phyloP scores from a whole-genome alignment of 169 alveolate genomes.

The Plasmodium malariae region DNA sequence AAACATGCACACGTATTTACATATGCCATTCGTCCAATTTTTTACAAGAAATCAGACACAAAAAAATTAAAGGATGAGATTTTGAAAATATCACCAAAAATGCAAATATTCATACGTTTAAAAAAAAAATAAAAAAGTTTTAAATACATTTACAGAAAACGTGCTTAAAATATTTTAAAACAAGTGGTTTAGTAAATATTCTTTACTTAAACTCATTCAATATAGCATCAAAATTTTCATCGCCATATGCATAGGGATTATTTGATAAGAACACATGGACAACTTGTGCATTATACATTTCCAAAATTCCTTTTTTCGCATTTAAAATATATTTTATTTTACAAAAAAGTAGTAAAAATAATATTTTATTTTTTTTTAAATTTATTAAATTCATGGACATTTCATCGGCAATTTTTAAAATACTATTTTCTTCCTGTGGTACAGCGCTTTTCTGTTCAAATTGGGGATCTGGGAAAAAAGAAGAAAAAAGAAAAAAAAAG shows the following conservation, averaged over 20 bases:
- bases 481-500: slow-evolving; percentile 27
- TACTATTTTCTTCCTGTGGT: slow-evolving; percentile 37
- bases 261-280: slow-evolving; percentile 31
- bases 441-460: slow-evolving; percentile 3
- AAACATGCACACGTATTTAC: too few species aligned
- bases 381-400: slow-evolving; percentile 13
- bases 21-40: too few species aligned
- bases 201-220: slow-evolving; percentile 56
- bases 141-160: too few species aligned
- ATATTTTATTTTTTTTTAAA: slow-evolving; percentile 39
- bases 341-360: slow-evolving; percentile 65
- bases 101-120: neutral
- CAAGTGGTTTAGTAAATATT: neutral
- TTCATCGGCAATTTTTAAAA: slow-evolving; percentile 48
- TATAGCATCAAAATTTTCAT: slow-evolving; percentile 69
- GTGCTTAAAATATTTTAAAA: neutral
- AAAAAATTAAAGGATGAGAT: neutral
- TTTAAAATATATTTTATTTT: slow-evolving; percentile 52
- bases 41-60: neutral
- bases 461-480: neutral
- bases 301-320: slow-evolving; percentile 49
- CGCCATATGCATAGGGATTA: slow-evolving; percentile 48
- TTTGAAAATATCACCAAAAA: neutral
- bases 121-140: too few species aligned
- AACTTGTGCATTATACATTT: slow-evolving; percentile 14